A percentile compares a stretch with the other conserved stretches of the same genome.
Evolutionary conservation across 129 eudicot genomes (phyloP).

Genomic region (Artemisia annua): DNA sequence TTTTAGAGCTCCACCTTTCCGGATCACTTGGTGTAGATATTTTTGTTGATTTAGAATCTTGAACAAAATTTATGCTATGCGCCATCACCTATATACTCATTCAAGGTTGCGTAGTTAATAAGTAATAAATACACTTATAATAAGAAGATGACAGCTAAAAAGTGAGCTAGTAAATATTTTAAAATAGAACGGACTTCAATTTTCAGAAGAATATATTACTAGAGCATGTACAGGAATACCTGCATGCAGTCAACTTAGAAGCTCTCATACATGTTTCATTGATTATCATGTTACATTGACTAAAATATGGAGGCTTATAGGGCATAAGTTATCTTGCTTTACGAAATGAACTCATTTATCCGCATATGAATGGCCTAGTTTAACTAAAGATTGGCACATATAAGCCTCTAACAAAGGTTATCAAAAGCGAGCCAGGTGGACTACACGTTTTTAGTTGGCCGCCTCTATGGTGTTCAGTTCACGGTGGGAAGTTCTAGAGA

Average conservation of each 20-base stretch:
- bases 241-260: slow-evolving; percentile 6
- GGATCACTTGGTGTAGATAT: slow-evolving; percentile 13
- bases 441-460: too few species aligned
- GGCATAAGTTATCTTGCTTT: neutral
- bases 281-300: slow-evolving; percentile 2
- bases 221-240: slow-evolving; percentile 12
- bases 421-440: too few species aligned
- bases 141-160: too few species aligned
- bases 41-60: slow-evolving; percentile 33
- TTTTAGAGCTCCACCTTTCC: slow-evolving; percentile 26
- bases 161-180: neutral
- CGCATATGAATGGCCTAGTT: too few species aligned
- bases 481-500: too few species aligned
- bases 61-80: slow-evolving; percentile 43
- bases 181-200: neutral
- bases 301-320: neutral
- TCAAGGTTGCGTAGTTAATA: slow-evolving; percentile 15
- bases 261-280: neutral
- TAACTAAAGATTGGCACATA: too few species aligned
- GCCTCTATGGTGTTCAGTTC: too few species aligned
- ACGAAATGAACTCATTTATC: too few species aligned
- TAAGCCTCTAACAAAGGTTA: too few species aligned
- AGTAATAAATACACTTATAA: neutral
- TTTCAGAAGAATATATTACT: neutral
- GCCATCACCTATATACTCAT: slow-evolving; percentile 43